A percentile compares a stretch with the other conserved stretches of the same genome.
Evolutionary conservation across 768 basidiomycete genomes (phyloP).

Genomic region (Mycena vitilis): DNA sequence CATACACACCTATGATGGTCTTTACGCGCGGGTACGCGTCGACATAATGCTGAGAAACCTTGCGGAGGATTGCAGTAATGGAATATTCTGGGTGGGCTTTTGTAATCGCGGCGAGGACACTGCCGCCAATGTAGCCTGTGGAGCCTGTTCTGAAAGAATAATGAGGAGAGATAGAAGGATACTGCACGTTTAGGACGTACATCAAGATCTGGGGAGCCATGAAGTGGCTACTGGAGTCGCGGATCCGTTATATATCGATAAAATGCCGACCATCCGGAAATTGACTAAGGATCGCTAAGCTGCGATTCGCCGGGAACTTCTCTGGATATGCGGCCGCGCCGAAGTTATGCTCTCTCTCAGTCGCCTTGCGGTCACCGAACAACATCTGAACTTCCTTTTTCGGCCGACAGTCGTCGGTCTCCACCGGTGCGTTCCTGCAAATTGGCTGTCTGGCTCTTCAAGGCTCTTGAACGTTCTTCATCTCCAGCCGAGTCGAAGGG

Average conservation of each 20-base stretch:
- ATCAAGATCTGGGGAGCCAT: slow-evolving; percentile 27
- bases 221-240: neutral
- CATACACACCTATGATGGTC: slow-evolving; percentile 6
- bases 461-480: no score
- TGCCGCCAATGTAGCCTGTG: slow-evolving; percentile 29
- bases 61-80: slow-evolving; percentile 28
- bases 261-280: slow-evolving; percentile 1
- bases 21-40: slow-evolving; percentile 25
- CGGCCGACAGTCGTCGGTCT: no score
- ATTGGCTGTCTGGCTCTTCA: no score
- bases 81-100: slow-evolving; percentile 26
- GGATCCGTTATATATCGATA: no score
- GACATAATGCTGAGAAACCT: slow-evolving; percentile 20
- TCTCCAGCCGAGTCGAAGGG: no score
- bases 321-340: no score
- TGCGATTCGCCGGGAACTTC: no score
- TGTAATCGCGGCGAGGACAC: slow-evolving; percentile 25
- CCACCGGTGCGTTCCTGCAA: no score
- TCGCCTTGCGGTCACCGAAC: no score
- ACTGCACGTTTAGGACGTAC: neutral
- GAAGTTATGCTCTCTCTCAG: no score
- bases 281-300: neutral
- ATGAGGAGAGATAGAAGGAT: neutral
- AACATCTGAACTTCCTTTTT: no score
- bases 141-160: slow-evolving; percentile 13